Base-by-base conservation (phyloP, 768 basidiomycete species). In the Leccinum incarnatum region DNA sequence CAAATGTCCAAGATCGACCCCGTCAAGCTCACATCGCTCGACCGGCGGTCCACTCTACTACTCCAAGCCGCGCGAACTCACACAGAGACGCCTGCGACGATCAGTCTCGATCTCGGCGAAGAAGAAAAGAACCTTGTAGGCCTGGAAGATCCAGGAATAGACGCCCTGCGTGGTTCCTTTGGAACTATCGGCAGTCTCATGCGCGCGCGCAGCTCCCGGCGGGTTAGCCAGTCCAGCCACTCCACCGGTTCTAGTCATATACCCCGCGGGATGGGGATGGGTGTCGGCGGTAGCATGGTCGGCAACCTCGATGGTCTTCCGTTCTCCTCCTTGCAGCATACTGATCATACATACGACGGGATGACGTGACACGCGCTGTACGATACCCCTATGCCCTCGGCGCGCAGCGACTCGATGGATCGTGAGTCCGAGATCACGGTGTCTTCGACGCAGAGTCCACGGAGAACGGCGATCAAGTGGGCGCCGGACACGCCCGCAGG, bases 1-100 rank as follows among this genome's bases (percentile, higher is more conserved):
- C 97, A 99, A 75, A 89, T 96, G 84, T 93, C 89, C 71, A 93
- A 93, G 76, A 85, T 98, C 64, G 96, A 99, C 69, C 96, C 97
- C 10, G 79, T 78, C 19, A 75, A 85, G 55, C 81, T 98, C 67
- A 78, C 78, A 58, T 84, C 85, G 51, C 88, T 99, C 66, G 97
- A 98, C 70, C 82, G 96, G 17, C 83, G 89, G 34, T 90, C 92
- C 1, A 98, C 97, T 0, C 82, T 98, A 51, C 84, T 99, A 23
- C 82, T 99, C 32, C 87, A 92, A 72, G 95, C 93, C n/a, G 82
- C 93, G 2, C 83, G 86, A 19, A 69, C 78, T 23, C 84, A 86
- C 47, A 90, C 89, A 2, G 88, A 90, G 62, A 77, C 77, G 1
- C 65, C 80, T 1, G 70, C 68, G 5, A 69, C 69, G 10, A 62